Evolutionary conservation across 2,329 filamentous ascomycete genomes (phyloP), one percentile per base, ranked within the genome.

Genomic region (Ascochyta pisi): DNA sequence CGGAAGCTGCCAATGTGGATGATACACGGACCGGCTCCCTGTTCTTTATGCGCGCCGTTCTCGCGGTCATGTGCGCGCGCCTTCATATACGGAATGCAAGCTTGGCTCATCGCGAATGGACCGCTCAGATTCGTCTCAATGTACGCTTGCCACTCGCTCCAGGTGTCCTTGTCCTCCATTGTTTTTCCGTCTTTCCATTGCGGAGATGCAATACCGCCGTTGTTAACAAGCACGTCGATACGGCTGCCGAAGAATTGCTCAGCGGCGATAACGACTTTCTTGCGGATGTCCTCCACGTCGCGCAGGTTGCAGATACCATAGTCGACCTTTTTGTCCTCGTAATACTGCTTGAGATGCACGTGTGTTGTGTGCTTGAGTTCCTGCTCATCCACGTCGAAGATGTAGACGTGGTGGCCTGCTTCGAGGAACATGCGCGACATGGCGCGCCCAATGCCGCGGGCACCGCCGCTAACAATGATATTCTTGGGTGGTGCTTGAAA

Each of bases 41-140:
- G 57, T 27, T 62, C 43, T 41, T 68, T 66, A 33, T 75, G 66
- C 22, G 69, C 67, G 3, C 69, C 70, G 4, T 62, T 49, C 31
- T 67, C 60, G 6, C 59, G 58, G 29, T 74, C 71, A 5, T 61
- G 53, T 23, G 62, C 56, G 43, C 62, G 50, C 19, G 67, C 62
- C 53, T 79, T 79, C 79, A 82, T 81, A 63, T 77, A 81, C 0
- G 79, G 78, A 10, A 82, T 72, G 46, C 76, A 79, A 16, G 80
- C 79, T 65, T 82, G 79, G 19, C 71, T 77, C 64, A 80, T 75
- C 10, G 74, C 77, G 57, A 82, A 82, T 0, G 78, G 76, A 4
- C 73, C 77, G 3, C 77, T 82, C 10, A 82, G 74, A 51, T 82
- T 82, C 26, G 77, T 81, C 44, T 81, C 79, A 9, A 82, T 73